Percentiles rank a stretch among this genome's conserved stretches.
These are phyloP conservation scores for Penicillium turbatum DNA, from an alignment of 495 filamentous ascomycete species.

Conservation along the genomic window DNA sequence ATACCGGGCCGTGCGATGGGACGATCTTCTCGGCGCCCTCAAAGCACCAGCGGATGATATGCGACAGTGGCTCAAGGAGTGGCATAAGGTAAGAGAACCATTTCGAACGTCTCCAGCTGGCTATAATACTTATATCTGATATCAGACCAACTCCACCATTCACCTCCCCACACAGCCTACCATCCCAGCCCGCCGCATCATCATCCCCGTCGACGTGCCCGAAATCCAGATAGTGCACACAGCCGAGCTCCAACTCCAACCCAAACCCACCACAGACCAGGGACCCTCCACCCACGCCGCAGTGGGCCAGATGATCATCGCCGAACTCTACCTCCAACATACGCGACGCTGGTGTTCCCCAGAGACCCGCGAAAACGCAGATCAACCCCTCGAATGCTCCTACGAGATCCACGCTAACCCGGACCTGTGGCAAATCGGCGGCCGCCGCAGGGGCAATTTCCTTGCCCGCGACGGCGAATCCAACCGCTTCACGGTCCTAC, in stretches of 20 bases:
- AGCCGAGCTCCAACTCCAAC: constrained; percentile 60
- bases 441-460: constrained; percentile 74
- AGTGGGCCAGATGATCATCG: constrained; percentile 65
- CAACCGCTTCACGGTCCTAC: constrained; percentile 54
- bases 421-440: constrained; percentile 82
- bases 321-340: constrained; percentile 67
- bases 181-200: constrained; percentile 40
- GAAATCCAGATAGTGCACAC: constrained; percentile 79
- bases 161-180: constrained; percentile 31
- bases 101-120: background rate
- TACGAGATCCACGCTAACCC: constrained; percentile 75
- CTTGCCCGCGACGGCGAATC: constrained; percentile 50
- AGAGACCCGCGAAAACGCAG: constrained; percentile 32
- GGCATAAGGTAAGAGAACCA: constrained; percentile 43
- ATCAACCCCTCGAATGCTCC: constrained; percentile 65
- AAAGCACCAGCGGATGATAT: constrained; percentile 36
- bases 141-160: constrained; percentile 34
- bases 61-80: constrained; percentile 40
- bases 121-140: constrained; percentile 6
- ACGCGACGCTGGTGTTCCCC: constrained; percentile 72
- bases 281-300: constrained; percentile 40
- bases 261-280: constrained; percentile 22
- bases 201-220: constrained; percentile 75
- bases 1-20: constrained; percentile 41
- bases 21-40: constrained; percentile 37